phyloP scores from a whole-genome alignment of 805 yeast species.

The Clavispora fructus region DNA sequence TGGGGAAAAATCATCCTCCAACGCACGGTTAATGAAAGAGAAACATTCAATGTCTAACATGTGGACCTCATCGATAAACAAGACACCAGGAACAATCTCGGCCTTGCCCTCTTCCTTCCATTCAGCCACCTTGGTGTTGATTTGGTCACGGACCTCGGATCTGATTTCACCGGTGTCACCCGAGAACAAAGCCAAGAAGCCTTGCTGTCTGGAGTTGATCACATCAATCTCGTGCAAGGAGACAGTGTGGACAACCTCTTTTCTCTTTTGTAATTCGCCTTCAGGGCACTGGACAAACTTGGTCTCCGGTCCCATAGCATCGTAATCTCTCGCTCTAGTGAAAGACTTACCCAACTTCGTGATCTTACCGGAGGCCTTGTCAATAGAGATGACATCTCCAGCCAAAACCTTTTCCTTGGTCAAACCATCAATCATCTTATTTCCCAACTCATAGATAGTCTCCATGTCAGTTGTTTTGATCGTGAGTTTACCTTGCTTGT shows the following conservation, averaged over 20 bases:
- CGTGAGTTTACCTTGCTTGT: constrained; percentile 95
- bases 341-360: constrained; percentile 93
- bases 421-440: constrained; percentile 89
- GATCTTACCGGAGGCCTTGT: constrained; percentile 91
- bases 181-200: constrained; percentile 89
- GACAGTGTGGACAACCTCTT: constrained; percentile 96
- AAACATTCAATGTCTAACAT: constrained; percentile 97
- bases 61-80: constrained; percentile 96
- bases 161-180: constrained; percentile 98
- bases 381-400: constrained; percentile 94
- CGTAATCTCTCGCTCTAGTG: constrained; percentile 94
- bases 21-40: constrained; percentile 90
- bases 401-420: constrained; percentile 94
- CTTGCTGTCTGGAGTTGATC: constrained; percentile 95
- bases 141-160: constrained; percentile 92
- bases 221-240: constrained; percentile 96
- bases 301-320: constrained; percentile 98
- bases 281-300: constrained; percentile 98
- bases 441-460: constrained; percentile 92
- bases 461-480: constrained; percentile 98
- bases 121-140: constrained; percentile 93
- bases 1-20: constrained; percentile 95
- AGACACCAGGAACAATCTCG: constrained; percentile 94
- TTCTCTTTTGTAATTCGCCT: constrained; percentile 95
- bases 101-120: constrained; percentile 99